Evolutionary conservation across 1,284 basidiomycete species (phyloP).

Genomic region (Trametes polyzona): DNA sequence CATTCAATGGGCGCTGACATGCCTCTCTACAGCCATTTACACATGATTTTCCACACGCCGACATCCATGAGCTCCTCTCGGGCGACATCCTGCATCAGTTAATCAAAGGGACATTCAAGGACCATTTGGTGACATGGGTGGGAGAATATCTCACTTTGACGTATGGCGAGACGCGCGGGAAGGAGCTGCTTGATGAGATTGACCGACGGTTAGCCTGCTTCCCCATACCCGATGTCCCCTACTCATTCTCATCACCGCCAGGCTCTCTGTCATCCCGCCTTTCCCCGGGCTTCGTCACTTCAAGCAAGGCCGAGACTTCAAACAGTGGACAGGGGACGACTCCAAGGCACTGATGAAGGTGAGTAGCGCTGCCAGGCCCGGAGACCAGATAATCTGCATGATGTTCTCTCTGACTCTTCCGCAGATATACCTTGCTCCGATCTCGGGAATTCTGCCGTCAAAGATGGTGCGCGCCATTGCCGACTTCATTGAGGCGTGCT

Average conservation of each 20-base stretch:
- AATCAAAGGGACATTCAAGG: too few species aligned
- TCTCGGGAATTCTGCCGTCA: slow-evolving; percentile 16
- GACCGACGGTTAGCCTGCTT: slow-evolving; percentile 26
- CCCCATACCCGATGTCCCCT: too few species aligned
- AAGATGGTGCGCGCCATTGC: slow-evolving; percentile 17
- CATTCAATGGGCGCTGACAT: too few species aligned
- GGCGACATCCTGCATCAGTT: not conserved
- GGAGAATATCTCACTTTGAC: not conserved
- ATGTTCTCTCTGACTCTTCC: not conserved
- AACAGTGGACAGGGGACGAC: slow-evolving; percentile 28
- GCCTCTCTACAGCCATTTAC: slow-evolving; percentile 4
- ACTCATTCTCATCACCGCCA: too few species aligned
- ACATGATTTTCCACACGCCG: not conserved
- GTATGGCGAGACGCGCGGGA: not conserved
- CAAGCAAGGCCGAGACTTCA: slow-evolving; percentile 19
- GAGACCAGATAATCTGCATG: not conserved
- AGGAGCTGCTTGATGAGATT: slow-evolving; percentile 14
- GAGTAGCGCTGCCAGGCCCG: not conserved
- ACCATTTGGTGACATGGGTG: slow-evolving; percentile 24
- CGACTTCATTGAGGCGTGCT: slow-evolving; percentile 27
- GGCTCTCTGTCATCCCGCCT: too few species aligned
- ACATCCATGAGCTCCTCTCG: slow-evolving; percentile 7
- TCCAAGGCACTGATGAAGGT: slow-evolving; percentile 27
- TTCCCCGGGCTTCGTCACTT: slow-evolving; percentile 20
- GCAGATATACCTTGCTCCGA: not conserved